These are phyloP conservation scores for Dioscorea dumetorum DNA, from an alignment of 106 monocot species.

Conservation along the genomic window DNA sequence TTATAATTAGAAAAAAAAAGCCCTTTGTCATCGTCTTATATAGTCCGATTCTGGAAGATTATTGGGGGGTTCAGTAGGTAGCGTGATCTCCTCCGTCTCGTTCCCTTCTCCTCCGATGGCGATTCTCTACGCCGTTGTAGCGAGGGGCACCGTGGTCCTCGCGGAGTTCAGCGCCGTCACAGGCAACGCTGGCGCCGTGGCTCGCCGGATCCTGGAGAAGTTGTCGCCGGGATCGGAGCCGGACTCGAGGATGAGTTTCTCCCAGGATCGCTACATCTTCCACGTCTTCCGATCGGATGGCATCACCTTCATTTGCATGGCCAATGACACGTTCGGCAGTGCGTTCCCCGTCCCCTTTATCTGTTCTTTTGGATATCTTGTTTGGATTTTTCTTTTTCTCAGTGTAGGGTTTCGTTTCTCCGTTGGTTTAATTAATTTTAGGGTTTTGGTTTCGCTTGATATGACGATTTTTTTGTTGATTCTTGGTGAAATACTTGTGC, in stretches of 20 bases:
- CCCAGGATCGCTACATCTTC: conserved; percentile 97
- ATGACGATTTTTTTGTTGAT: too few species aligned
- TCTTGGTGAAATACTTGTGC: too few species aligned
- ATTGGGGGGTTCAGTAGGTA: too few species aligned
- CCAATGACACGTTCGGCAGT: conserved; percentile 97
- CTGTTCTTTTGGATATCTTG: not conserved
- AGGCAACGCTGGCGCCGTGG: conserved; percentile 82
- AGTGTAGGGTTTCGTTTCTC: too few species aligned
- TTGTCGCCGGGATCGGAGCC: conserved; percentile 30
- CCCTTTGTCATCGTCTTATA: too few species aligned
- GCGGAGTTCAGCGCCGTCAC: conserved; percentile 90
- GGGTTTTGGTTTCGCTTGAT: too few species aligned
- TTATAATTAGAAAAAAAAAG: too few species aligned
- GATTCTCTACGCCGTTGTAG: conserved; percentile 93
- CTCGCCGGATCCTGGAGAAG: conserved; percentile 87
- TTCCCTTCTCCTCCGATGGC: conserved; percentile 36
- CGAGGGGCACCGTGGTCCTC: conserved; percentile 82
- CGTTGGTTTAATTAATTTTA: too few species aligned
- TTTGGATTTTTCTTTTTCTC: too few species aligned
- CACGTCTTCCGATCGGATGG: conserved; percentile 73
- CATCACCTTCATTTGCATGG: conserved; percentile 95
- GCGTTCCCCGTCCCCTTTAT: conserved; percentile 9
- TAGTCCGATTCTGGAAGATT: too few species aligned
- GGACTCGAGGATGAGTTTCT: conserved; percentile 70
- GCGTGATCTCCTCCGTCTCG: too few species aligned